Conservation (phyloP, 331 rosid species). For the Quercus lobata region DNA sequence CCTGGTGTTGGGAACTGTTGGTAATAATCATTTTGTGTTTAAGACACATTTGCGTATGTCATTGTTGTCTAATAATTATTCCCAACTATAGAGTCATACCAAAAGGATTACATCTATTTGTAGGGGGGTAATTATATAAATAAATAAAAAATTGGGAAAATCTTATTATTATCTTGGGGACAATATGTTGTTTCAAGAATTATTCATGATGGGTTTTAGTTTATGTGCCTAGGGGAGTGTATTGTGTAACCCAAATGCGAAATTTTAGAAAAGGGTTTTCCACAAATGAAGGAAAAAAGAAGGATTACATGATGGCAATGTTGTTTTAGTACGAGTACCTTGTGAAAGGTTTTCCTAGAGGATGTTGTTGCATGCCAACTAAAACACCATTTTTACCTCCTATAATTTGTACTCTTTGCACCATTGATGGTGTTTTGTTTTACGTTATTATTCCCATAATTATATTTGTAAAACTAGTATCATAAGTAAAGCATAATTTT, state of each 20-base stretch:
- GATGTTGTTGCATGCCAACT: too few relatives aligned
- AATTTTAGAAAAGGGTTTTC: constrained; percentile 25
- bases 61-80: constrained; percentile 7
- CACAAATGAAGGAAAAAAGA: constrained; percentile 12
- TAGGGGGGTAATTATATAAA: not conserved
- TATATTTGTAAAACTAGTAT: constrained; percentile 26
- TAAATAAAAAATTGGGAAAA: not conserved
- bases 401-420: constrained; percentile 21
- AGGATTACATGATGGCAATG: constrained; percentile 19
- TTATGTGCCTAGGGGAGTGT: constrained; percentile 7
- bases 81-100: constrained; percentile 21
- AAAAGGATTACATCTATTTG: constrained; percentile 18
- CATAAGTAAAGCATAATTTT: constrained; percentile 27
- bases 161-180: not conserved
- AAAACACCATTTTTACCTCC: constrained; percentile 16
- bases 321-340: constrained; percentile 22
- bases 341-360: not conserved
- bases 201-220: not conserved
- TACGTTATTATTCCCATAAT: constrained; percentile 50
- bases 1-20: constrained; percentile 56
- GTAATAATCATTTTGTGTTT: constrained; percentile 47
- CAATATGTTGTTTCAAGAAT: not conserved
- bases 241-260: constrained; percentile 21
- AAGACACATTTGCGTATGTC: constrained; percentile 16
- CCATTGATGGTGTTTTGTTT: constrained; percentile 59